phyloP scores from a whole-genome alignment of 371 early-diverging fungal species.

The Thermomucor indicae-seudaticae region DNA sequence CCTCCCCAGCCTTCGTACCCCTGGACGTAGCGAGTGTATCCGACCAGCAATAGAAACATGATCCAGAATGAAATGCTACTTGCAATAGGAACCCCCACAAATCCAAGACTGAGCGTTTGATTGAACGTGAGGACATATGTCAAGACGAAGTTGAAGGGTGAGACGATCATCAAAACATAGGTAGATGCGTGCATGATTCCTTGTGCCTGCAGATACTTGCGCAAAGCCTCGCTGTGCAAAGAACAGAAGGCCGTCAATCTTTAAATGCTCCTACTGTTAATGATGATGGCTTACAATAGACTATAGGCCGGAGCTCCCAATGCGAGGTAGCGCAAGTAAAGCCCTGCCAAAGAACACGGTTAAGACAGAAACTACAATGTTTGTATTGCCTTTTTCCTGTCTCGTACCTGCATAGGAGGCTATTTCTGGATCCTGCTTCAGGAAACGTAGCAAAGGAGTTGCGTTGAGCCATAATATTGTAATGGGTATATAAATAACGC shows the following conservation, averaged over 20 bases:
- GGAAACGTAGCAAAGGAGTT: slow-evolving; percentile 42
- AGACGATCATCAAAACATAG: slow-evolving; percentile 60
- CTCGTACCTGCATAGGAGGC: slow-evolving; percentile 33
- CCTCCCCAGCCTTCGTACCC: slow-evolving; percentile 83
- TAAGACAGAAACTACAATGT: neutral
- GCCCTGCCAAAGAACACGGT: slow-evolving; percentile 31
- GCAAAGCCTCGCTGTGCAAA: no score
- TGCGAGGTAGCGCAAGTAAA: slow-evolving; percentile 64
- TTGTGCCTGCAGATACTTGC: slow-evolving; percentile 81
- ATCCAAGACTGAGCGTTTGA: slow-evolving; percentile 61
- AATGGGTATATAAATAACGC: slow-evolving; percentile 67
- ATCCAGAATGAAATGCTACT: slow-evolving; percentile 73
- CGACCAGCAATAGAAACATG: slow-evolving; percentile 51
- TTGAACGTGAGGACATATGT: slow-evolving; percentile 76
- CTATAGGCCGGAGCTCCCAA: slow-evolving; percentile 73
- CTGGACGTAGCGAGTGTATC: slow-evolving; percentile 63
- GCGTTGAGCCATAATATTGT: slow-evolving; percentile 74
- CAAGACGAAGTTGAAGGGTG: slow-evolving; percentile 71
- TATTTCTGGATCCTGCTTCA: slow-evolving; percentile 41
- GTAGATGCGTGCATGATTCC: slow-evolving; percentile 83
- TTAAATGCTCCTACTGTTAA: no score
- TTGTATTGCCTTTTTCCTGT: neutral
- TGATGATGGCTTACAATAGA: slow-evolving; percentile 73
- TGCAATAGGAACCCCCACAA: slow-evolving; percentile 83
- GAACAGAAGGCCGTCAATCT: no score